Base-by-base conservation (phyloP, 2,329 filamentous ascomycete species). In the Exophiala sideris region DNA sequence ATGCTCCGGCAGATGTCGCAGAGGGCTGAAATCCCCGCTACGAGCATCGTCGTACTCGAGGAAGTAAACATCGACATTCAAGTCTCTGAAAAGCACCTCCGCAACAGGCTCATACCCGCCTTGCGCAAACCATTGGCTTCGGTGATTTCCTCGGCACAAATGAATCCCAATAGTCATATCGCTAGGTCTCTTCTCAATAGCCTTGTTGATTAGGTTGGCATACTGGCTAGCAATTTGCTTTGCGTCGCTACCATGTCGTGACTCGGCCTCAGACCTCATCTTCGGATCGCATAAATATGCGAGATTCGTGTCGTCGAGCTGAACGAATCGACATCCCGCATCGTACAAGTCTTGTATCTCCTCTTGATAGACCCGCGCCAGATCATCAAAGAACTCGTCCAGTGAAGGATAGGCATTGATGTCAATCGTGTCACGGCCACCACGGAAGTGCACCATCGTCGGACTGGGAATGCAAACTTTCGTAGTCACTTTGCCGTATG, bases 381-480 rank as follows among this genome's bases (percentile, higher is more conserved):
- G 70, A 62, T 82, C 79, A 14, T 74, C 77, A 66, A 81, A 82
- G 70, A 81, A 81, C 21, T 72, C 69, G 45, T 82, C 79, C 8
- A 82, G 71, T 14, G 74, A 73, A 5, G 79, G 79, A 66, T 82
- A 82, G 7, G 78, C 77, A 40, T 70, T 68, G 62, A 73, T 71
- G 64, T 77, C 73, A 65, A 82, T 82, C 61, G 72, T 73, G 18
- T 79, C 77, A 32, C 79, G 72, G 9, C 75, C 77, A 56, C 79
- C 78, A 53, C 79, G 76, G 74, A 83, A 82, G 65, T 82, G 79
- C 47, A 82, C 75, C 79, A 82, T 82, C n/a, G 80, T 82, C 10
- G 80, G 80, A 38, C 70, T 75, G 3, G 80, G 79, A 56, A 83
- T 82, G 71, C 77, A 79, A 32, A 82, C 79, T 66, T 83, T 83